phyloP scores from a whole-genome alignment of 106 monocot species.

The Hemerocallis citrina region DNA sequence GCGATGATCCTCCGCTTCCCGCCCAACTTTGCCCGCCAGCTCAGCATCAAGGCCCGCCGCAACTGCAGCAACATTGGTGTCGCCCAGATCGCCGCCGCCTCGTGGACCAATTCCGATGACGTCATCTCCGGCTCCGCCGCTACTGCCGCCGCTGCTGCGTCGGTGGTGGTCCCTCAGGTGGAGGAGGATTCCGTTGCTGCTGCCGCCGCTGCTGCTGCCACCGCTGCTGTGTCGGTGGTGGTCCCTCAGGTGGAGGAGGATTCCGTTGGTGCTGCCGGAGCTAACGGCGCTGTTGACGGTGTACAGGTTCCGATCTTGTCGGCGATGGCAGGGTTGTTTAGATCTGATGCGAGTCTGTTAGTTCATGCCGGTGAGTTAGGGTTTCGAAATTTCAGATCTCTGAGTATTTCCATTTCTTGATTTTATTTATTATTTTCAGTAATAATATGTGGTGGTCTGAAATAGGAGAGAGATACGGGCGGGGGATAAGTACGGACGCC shows the following conservation, averaged over 20 bases:
- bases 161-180: slow-evolving; percentile 2
- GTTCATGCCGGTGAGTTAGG: slow-evolving; percentile 74
- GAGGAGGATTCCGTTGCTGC: slow-evolving; percentile 8
- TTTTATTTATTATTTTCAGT: neutral
- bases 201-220: slow-evolving; percentile 2
- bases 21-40: slow-evolving; percentile 96
- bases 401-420: neutral
- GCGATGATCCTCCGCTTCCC: slow-evolving; percentile 84
- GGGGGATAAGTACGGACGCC: slow-evolving; percentile 56
- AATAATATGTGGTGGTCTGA: neutral
- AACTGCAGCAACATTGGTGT: slow-evolving; percentile 99
- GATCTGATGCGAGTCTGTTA: slow-evolving; percentile 69
- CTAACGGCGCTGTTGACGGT: slow-evolving; percentile 10
- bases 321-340: slow-evolving; percentile 19
- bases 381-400: neutral
- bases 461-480: slow-evolving; percentile 83
- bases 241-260: slow-evolving; percentile 8
- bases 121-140: neutral
- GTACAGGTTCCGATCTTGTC: slow-evolving; percentile 6
- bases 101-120: slow-evolving; percentile 50
- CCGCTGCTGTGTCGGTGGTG: slow-evolving; percentile 10
- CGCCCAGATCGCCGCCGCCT: slow-evolving; percentile 89
- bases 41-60: slow-evolving; percentile 91
- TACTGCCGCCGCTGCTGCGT: slow-evolving; percentile 3
- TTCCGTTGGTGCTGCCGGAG: slow-evolving; percentile 3